These are phyloP conservation scores for Erythrobasidium yunnanense DNA, from an alignment of 768 basidiomycete species.

Conservation along the genomic window DNA sequence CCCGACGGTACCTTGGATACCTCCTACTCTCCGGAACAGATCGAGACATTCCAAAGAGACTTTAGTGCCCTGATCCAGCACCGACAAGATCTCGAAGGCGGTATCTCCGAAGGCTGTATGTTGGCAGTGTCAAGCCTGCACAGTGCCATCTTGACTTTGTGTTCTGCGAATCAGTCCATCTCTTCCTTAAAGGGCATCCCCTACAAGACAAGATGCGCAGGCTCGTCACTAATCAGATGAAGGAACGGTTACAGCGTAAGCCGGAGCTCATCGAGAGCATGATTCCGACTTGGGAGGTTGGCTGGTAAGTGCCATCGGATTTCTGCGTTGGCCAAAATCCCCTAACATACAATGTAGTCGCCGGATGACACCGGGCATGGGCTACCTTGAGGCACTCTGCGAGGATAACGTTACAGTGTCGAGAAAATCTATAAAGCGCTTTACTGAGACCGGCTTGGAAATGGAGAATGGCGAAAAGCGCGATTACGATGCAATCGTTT, in stretches of 20 bases:
- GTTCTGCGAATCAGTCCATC: neutral
- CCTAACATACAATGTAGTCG: neutral
- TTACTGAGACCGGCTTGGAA: slow-evolving; percentile 16
- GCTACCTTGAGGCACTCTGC: slow-evolving; percentile 20
- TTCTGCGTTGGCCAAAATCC: neutral
- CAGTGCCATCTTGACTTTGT: neutral
- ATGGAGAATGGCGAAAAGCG: slow-evolving; percentile 12
- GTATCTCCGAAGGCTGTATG: slow-evolving; percentile 10
- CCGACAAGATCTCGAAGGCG: slow-evolving; percentile 7
- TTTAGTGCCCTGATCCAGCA: neutral
- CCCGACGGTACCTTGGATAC: neutral
- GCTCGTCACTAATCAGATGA: neutral
- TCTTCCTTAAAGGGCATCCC: slow-evolving; percentile 5
- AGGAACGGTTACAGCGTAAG: neutral
- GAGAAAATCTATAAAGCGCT: neutral
- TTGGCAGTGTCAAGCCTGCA: neutral
- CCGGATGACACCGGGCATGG: slow-evolving; percentile 23
- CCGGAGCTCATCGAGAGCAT: slow-evolving; percentile 14
- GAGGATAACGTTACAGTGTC: slow-evolving; percentile 21
- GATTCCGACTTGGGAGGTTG: slow-evolving; percentile 22
- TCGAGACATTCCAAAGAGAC: neutral
- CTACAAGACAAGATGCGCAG: slow-evolving; percentile 5
- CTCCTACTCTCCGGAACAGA: neutral
- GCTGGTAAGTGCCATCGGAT: neutral
- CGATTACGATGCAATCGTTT: slow-evolving; percentile 25